phyloP scores from a whole-genome alignment of 495 filamentous ascomycete species.

The Aspergillus bertholletiae region DNA sequence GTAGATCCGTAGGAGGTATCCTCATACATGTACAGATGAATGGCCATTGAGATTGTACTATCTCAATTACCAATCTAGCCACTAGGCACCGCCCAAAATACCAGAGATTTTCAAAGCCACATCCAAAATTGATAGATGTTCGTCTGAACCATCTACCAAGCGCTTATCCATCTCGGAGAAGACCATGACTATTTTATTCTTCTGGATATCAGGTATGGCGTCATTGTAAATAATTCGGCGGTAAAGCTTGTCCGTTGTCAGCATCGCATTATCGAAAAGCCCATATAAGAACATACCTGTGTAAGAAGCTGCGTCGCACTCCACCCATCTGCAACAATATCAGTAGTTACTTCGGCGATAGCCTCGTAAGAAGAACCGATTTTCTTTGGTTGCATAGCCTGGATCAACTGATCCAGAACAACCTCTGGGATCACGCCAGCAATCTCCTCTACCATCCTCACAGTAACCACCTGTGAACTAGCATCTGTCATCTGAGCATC shows the following conservation, averaged over 20 bases:
- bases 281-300: constrained; percentile 52
- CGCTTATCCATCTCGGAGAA: constrained; percentile 95
- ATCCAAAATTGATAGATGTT: constrained; percentile 88
- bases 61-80: neutral
- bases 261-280: neutral
- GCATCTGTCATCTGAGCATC: constrained; percentile 49
- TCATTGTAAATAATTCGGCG: constrained; percentile 81
- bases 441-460: constrained; percentile 85
- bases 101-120: constrained; percentile 74
- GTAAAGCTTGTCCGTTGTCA: constrained; percentile 60
- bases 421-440: constrained; percentile 83
- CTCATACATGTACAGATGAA: neutral
- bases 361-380: constrained; percentile 63
- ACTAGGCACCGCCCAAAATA: constrained; percentile 53
- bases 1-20: neutral
- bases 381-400: constrained; percentile 73
- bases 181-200: constrained; percentile 82
- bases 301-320: constrained; percentile 85
- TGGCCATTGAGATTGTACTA: neutral
- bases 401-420: constrained; percentile 64
- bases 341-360: constrained; percentile 73
- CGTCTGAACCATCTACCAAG: constrained; percentile 94
- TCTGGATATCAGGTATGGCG: constrained; percentile 72
- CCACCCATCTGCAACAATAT: constrained; percentile 97
- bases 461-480: constrained; percentile 53